Conservation (phyloP, 805 yeast species). For the Suhomyces prunicola region DNA sequence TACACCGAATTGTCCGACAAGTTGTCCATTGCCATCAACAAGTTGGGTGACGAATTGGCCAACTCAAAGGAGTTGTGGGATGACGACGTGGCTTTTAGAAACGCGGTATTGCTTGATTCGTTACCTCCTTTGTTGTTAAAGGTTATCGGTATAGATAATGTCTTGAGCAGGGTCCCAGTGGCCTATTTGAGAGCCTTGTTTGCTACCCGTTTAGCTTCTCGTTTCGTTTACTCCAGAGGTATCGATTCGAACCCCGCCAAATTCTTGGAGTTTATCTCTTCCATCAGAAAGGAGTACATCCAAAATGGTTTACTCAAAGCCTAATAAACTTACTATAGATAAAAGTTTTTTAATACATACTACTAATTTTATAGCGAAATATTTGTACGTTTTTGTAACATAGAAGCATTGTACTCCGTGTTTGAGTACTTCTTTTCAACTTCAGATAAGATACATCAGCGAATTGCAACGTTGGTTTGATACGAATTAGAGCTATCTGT, state of each 20-base stretch:
- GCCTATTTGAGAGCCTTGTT: slow-evolving; percentile 85
- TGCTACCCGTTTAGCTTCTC: slow-evolving; percentile 80
- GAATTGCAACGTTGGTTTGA: neutral
- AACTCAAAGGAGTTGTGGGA: slow-evolving; percentile 80
- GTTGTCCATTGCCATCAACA: slow-evolving; percentile 78
- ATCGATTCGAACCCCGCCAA: slow-evolving; percentile 76
- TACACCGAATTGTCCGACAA: slow-evolving; percentile 74
- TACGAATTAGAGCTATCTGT: no score
- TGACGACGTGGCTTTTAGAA: slow-evolving; percentile 72
- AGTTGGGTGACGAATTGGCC: slow-evolving; percentile 81
- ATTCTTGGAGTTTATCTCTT: slow-evolving; percentile 66
- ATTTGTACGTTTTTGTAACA: no score
- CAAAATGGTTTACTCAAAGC: slow-evolving; percentile 27
- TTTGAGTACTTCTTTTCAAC: neutral
- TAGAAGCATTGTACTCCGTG: neutral
- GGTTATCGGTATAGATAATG: slow-evolving; percentile 62
- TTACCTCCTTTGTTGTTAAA: slow-evolving; percentile 72
- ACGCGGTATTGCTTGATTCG: slow-evolving; percentile 70
- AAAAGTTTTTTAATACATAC: neutral
- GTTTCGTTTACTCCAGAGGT: slow-evolving; percentile 81
- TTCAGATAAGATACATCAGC: neutral
- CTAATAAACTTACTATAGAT: neutral
- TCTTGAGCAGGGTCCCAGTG: slow-evolving; percentile 77
- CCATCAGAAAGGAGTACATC: slow-evolving; percentile 47
- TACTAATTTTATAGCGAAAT: no score